A percentile compares a stretch with the other conserved stretches of the same genome.
These are phyloP conservation scores for Trichaptum fuscoviolaceum DNA, from an alignment of 768 basidiomycete species.

Conservation along the genomic window DNA sequence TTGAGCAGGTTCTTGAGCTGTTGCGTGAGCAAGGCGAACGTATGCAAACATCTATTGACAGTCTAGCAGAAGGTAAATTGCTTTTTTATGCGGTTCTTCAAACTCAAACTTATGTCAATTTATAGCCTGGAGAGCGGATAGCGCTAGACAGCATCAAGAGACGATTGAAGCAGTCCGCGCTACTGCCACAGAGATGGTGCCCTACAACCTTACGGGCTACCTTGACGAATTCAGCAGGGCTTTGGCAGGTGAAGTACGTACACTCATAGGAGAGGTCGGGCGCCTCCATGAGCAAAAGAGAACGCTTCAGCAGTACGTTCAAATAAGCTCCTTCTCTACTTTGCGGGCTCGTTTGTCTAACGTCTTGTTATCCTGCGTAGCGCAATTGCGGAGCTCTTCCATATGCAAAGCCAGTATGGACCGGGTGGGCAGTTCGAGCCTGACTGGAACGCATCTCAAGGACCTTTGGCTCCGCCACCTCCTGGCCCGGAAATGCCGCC, in stretches of 20 bases:
- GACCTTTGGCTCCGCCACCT: constrained; percentile 22
- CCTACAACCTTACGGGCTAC: constrained; percentile 82
- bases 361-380: constrained; percentile 28
- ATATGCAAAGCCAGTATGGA: constrained; percentile 69
- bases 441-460: constrained; percentile 55
- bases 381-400: constrained; percentile 68
- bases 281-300: constrained; percentile 77
- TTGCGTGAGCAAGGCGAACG: constrained; percentile 55
- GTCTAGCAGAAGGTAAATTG: constrained; percentile 51
- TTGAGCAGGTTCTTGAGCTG: constrained; percentile 57
- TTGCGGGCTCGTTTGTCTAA: neutral
- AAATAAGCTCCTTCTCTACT: constrained; percentile 1
- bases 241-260: constrained; percentile 75
- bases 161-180: constrained; percentile 61
- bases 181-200: constrained; percentile 71
- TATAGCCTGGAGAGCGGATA: constrained; percentile 66
- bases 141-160: constrained; percentile 57
- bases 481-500: constrained; percentile 33
- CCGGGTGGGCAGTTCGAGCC: constrained; percentile 84
- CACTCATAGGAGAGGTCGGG: constrained; percentile 79
- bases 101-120: neutral
- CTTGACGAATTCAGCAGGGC: constrained; percentile 86
- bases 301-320: constrained; percentile 68
- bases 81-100: neutral
- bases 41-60: constrained; percentile 48